Evolutionary conservation across 2,329 filamentous ascomycete species (phyloP), one percentile per base, ranked within the genome.

Genomic region (Bipolaris oryzae): DNA sequence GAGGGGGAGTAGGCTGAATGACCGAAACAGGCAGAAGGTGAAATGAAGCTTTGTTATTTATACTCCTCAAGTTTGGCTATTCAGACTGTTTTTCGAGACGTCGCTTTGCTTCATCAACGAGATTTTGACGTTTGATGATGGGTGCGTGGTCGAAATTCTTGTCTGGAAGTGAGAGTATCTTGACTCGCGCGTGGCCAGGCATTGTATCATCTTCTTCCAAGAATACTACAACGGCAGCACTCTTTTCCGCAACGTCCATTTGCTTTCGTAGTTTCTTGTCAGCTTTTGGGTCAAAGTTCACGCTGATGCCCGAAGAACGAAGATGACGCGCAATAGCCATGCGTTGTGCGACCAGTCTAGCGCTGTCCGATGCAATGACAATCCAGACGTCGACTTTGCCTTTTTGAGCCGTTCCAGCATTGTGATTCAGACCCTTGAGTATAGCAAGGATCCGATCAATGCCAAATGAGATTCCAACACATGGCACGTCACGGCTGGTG

Each of bases 401-500:
- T 20, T 7, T 87, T 67, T 92, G 88, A 69, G 87, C 90, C 63
- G 81, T 81, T 61, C 87, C 80, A 48, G 86, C 79, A 54, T 82
- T 84, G 57, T 84, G 85, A 76, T 90, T 82, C 47, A 86, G 82
- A n/a, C 90, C 87, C 75, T 94, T 91, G 58, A 87, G 90, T 69
- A 96, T 91, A 62, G 89, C 90, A 78, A 95, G 95, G 70, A 96
- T 96, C 64, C 92, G 87, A 76, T 96, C 92, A 43, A 96, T 90
- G 55, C 92, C 92, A 73, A 96, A 96, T 1, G 91, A 96, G 64
- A 95, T 89, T 61, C 90, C 89, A 6, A 92, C 89, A 64, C 89
- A 92, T n/a, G 90, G 92, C 46, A 96, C 90, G 73, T 92, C 86
- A 78, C 92, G 92, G 66, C 87, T 87, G 50, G 85, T 87, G 81